Percentiles rank a stretch among this genome's conserved stretches.
phyloP scores from a whole-genome alignment of 179 eudicot species.

The Beta corolliflora region DNA sequence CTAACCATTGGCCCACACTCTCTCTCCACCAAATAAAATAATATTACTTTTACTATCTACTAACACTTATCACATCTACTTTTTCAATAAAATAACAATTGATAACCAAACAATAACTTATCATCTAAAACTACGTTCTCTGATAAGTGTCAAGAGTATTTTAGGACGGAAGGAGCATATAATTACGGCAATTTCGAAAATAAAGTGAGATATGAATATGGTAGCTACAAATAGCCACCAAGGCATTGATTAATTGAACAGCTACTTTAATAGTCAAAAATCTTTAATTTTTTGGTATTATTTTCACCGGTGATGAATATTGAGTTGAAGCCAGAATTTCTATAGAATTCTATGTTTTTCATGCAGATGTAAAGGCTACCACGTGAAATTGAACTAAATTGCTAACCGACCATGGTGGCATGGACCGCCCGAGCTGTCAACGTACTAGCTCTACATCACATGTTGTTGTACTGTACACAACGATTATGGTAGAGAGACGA shows the following conservation, averaged over 20 bases:
- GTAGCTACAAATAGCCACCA: not conserved
- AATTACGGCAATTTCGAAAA: too few relatives aligned
- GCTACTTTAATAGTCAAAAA: not conserved
- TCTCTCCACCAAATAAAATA: too few relatives aligned
- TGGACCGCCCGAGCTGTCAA: too few relatives aligned
- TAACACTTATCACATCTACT: too few relatives aligned
- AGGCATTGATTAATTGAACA: slow-evolving; percentile 2
- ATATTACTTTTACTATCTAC: too few relatives aligned
- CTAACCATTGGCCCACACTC: too few relatives aligned
- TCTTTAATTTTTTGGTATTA: too few relatives aligned
- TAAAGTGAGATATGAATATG: not conserved
- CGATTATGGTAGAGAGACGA: not conserved
- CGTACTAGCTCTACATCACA: not conserved
- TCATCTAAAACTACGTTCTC: too few relatives aligned
- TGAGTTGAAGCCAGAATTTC: not conserved
- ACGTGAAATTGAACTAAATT: not conserved
- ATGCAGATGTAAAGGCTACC: slow-evolving; percentile 18
- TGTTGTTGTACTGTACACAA: not conserved
- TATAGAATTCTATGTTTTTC: not conserved
- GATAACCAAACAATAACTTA: too few relatives aligned
- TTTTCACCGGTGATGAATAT: not conserved
- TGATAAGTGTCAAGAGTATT: too few relatives aligned
- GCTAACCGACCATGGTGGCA: slow-evolving; percentile 15
- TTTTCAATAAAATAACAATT: too few relatives aligned
- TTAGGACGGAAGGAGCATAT: too few relatives aligned